phyloP scores from a whole-genome alignment of 495 filamentous ascomycete genomes.

The Podospora sp. region DNA sequence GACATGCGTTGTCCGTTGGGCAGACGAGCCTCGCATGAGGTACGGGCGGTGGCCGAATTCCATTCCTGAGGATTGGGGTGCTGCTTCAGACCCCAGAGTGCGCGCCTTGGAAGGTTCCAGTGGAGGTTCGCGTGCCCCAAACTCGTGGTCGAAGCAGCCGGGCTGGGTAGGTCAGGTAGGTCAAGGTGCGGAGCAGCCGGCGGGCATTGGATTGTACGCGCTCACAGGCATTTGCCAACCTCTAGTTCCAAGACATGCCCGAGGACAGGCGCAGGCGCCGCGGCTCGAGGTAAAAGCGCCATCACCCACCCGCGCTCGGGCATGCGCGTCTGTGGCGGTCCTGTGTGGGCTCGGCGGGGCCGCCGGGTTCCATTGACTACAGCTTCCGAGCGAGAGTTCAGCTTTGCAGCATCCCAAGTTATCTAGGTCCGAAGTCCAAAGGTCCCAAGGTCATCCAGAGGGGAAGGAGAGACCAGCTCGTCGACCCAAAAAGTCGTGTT shows the following conservation, averaged over 20 bases:
- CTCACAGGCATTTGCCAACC: constrained; percentile 1
- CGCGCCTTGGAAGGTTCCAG: neutral
- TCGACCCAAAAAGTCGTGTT: neutral
- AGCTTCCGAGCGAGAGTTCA: neutral
- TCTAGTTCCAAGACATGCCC: neutral
- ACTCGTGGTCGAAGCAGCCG: neutral
- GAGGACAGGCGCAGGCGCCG: constrained; percentile 4
- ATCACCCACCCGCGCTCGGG: constrained; percentile 13
- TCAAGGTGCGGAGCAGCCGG: neutral
- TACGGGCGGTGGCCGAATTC: neutral
- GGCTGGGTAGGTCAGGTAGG: neutral
- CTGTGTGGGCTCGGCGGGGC: constrained; percentile 4
- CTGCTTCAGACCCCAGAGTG: neutral
- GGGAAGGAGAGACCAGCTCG: too few species aligned
- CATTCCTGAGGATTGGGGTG: neutral
- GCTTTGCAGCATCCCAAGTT: neutral
- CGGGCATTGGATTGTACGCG: neutral
- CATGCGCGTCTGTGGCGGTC: constrained; percentile 2
- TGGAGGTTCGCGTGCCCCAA: neutral
- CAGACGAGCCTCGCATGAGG: neutral
- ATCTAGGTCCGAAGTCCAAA: neutral
- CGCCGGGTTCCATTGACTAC: neutral
- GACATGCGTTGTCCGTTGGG: constrained; percentile 13
- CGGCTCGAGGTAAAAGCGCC: constrained; percentile 13
- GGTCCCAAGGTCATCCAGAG: neutral